These are phyloP conservation scores for Vigna radiata DNA, from an alignment of 306 rosid species.

Conservation along the genomic window DNA sequence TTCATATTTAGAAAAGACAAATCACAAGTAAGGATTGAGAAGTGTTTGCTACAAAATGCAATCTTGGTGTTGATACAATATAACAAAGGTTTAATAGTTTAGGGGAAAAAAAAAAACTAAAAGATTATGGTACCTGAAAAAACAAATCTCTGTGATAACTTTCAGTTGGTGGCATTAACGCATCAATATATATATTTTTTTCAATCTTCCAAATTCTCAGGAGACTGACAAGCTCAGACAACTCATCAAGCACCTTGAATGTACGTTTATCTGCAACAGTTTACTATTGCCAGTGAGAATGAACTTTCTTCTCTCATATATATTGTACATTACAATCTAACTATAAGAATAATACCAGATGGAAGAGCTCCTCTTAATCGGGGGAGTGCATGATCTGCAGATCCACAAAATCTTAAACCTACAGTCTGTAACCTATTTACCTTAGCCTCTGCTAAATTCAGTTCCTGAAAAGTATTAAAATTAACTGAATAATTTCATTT, in stretches of 20 bases:
- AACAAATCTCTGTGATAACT: conserved; percentile 81
- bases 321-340: conserved; percentile 32
- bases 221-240: conserved; percentile 76
- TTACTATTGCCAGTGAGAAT: conserved; percentile 40
- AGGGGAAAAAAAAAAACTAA: not conserved
- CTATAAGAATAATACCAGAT: conserved; percentile 58
- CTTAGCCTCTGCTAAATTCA: conserved; percentile 77
- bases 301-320: conserved; percentile 27
- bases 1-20: conserved; percentile 16
- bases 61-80: not conserved
- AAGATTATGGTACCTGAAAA: conserved; percentile 76
- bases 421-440: conserved; percentile 96
- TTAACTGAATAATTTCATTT: conserved; percentile 27
- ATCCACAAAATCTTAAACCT: conserved; percentile 87
- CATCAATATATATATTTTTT: conserved; percentile 74
- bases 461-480: conserved; percentile 64
- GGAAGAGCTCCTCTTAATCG: conserved; percentile 94
- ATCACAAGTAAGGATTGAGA: conserved; percentile 6
- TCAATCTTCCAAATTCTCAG: conserved; percentile 88
- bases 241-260: conserved; percentile 88
- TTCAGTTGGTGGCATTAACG: conserved; percentile 90
- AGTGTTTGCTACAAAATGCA: conserved; percentile 27
- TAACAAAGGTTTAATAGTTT: conserved; percentile 16
- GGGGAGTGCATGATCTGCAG: conserved; percentile 88
- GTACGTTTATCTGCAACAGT: conserved; percentile 76